These are phyloP conservation scores for Mucor lusitanicus DNA, from an alignment of 371 early-diverging fungal genomes.

Conservation along the genomic window DNA sequence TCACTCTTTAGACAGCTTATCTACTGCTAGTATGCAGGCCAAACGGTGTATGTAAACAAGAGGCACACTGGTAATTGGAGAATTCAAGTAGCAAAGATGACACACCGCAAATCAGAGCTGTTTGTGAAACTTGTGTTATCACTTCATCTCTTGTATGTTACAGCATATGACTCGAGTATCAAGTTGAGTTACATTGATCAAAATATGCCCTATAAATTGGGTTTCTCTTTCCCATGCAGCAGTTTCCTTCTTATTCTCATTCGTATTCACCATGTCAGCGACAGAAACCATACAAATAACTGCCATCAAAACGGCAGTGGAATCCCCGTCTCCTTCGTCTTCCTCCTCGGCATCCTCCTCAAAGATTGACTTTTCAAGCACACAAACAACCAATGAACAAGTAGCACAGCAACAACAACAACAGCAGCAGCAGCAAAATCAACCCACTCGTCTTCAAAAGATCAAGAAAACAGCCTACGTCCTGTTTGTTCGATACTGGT, in stretches of 20 bases:
- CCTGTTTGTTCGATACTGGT: conserved; percentile 46
- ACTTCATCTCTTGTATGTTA: too few species aligned
- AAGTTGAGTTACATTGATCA: not conserved
- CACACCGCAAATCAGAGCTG: too few species aligned
- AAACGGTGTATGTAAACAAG: too few species aligned
- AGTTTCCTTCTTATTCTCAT: not conserved
- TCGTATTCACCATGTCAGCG: not conserved
- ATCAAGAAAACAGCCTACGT: not conserved
- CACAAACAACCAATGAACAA: not conserved
- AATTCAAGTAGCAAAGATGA: too few species aligned
- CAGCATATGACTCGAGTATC: too few species aligned
- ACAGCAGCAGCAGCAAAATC: not conserved
- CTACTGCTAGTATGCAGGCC: too few species aligned
- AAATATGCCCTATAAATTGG: not conserved
- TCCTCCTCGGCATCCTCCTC: not conserved
- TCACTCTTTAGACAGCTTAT: too few species aligned
- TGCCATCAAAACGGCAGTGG: not conserved
- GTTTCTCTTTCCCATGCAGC: not conserved
- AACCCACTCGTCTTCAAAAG: not conserved
- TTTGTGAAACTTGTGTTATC: too few species aligned
- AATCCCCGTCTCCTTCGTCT: not conserved
- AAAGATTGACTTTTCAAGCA: not conserved
- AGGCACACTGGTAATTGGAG: too few species aligned
- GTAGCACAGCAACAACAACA: not conserved
- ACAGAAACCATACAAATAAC: conserved; percentile 2